Base-by-base conservation (phyloP, 331 rosid genomes). In the Saraca asoca region DNA sequence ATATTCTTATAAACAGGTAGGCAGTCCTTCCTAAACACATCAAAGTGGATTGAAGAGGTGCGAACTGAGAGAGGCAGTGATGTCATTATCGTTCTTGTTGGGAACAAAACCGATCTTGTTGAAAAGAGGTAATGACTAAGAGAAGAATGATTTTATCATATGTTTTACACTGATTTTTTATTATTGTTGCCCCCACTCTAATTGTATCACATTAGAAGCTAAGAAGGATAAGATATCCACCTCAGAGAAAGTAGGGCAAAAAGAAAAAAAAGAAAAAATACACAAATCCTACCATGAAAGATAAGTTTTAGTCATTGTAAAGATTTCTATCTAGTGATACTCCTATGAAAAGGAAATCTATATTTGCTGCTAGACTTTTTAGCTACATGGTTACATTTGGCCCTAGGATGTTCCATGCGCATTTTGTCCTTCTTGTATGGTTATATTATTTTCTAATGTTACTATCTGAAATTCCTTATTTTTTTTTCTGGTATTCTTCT, bases 1-100 rank as follows among this genome's bases (percentile, higher is more conserved):
- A n/a, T 59, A 16, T 67, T 52, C 45, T 51, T 37, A 19, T 68
- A 38, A 41, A 10, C 45, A 87, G 94, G 88, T 56, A 68, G 86
- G 42, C 90, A 82, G 34, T 74, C 94, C 13, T 87, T 87, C 69
- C 68, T 84, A 63, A 87, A 84, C 73, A 87, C 90, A 31, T 53
- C 75, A 18, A 87, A 87, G 82, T 87, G 94, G 94, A 84, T 87
- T 67, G 94, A 87, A 80, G 88, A 84, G 79, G 94, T 87, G 65
- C 84, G 86, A 19, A 84, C 80, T 51, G 94, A 87, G 74, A 53
- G 88, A 57, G 94, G 94, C 35, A 82, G 86, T 43, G 94, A 87
- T 80, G 94, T 87, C 49, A 87, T 87, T 62, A 78, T 87, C 50
- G 90, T 87, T 39, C 88, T 84, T 73, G 94, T 87, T 64, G 94